Conservation (phyloP, 768 basidiomycete genomes). For the Leccinum disarticulatum region DNA sequence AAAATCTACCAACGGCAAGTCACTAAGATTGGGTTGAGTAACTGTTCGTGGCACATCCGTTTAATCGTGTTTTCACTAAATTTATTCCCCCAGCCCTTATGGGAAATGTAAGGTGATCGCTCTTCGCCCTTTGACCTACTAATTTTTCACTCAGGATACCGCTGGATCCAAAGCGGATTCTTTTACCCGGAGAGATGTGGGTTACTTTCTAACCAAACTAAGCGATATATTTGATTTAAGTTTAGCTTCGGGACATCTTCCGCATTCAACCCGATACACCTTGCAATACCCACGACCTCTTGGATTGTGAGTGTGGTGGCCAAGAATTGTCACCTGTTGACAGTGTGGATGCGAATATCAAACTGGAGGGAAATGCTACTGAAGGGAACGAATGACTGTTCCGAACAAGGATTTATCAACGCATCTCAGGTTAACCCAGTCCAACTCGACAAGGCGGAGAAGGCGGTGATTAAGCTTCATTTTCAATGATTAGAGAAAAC, state of each 20-base stretch:
- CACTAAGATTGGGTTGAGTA: conserved; percentile 88
- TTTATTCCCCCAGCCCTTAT: conserved; percentile 54
- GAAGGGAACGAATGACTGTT: conserved; percentile 32
- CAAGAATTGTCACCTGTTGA: conserved; percentile 4
- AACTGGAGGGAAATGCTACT: conserved; percentile 28
- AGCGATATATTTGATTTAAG: conserved; percentile 2
- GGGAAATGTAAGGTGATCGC: conserved; percentile 50
- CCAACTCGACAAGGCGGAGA: conserved; percentile 47
- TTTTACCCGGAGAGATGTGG: conserved; percentile 82
- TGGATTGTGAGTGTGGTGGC: conserved; percentile 72
- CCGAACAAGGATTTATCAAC: conserved; percentile 52
- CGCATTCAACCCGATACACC: conserved; percentile 74
- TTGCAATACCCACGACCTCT: conserved; percentile 91
- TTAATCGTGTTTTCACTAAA: conserved; percentile 10
- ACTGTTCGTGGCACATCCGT: conserved; percentile 54
- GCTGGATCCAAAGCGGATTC: conserved; percentile 74
- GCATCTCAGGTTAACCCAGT: conserved; percentile 61
- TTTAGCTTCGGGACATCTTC: conserved; percentile 88
- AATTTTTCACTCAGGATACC: conserved; percentile 33
- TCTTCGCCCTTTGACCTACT: conserved; percentile 1
- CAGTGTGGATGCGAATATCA: conserved; percentile 5
- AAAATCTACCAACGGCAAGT: conserved; percentile 94
- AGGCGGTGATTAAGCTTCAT: conserved; percentile 42
- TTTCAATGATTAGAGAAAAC: not conserved
- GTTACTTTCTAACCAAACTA: conserved; percentile 22